A percentile compares a stretch with the other conserved stretches of the same genome.
These are phyloP conservation scores for Thelonectria rubi DNA, from an alignment of 2,329 filamentous ascomycete genomes.

Conservation along the genomic window DNA sequence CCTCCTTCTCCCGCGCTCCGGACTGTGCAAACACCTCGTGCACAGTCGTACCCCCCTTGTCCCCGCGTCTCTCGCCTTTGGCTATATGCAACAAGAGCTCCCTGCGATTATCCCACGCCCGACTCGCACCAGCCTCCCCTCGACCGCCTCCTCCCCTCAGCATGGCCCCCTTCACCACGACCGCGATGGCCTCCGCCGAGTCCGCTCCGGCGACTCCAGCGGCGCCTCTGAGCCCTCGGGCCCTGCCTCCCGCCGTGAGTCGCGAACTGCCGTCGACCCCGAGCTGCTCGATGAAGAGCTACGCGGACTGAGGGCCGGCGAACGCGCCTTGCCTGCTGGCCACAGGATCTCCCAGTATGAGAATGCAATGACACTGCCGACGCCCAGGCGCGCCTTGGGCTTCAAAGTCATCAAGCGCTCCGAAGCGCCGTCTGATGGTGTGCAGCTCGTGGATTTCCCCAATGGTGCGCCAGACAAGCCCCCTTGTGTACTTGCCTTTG, in stretches of 20 bases:
- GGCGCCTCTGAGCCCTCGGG: slow-evolving; percentile 50
- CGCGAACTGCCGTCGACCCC: slow-evolving; percentile 49
- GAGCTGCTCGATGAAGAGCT: slow-evolving; percentile 60
- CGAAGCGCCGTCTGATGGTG: slow-evolving; percentile 50
- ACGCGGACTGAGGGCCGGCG: slow-evolving; percentile 59
- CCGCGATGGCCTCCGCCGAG: slow-evolving; percentile 50
- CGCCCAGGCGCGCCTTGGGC: slow-evolving; percentile 58
- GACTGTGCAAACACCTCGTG: slow-evolving; percentile 62
- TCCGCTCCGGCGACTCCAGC: slow-evolving; percentile 46
- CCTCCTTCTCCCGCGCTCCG: slow-evolving; percentile 28
- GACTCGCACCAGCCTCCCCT: slow-evolving; percentile 50
- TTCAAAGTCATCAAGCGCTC: slow-evolving; percentile 65
- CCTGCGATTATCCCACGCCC: slow-evolving; percentile 56
- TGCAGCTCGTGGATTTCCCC: slow-evolving; percentile 70
- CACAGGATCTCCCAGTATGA: slow-evolving; percentile 70
- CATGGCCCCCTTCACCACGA: slow-evolving; percentile 64
- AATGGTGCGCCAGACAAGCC: slow-evolving; percentile 71
- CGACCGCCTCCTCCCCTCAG: slow-evolving; percentile 54
- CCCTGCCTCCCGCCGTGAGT: slow-evolving; percentile 41
- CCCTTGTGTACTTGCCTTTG: neutral
- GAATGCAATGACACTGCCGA: slow-evolving; percentile 61
- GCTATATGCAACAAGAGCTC: slow-evolving; percentile 73
- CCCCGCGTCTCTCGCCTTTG: slow-evolving; percentile 50
- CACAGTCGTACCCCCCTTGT: slow-evolving; percentile 57
- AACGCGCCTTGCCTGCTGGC: slow-evolving; percentile 51